Percentiles rank a stretch among this genome's conserved stretches.
Evolutionary conservation across 305 asterid species (phyloP).

Genomic region (Salvia sclarea): DNA sequence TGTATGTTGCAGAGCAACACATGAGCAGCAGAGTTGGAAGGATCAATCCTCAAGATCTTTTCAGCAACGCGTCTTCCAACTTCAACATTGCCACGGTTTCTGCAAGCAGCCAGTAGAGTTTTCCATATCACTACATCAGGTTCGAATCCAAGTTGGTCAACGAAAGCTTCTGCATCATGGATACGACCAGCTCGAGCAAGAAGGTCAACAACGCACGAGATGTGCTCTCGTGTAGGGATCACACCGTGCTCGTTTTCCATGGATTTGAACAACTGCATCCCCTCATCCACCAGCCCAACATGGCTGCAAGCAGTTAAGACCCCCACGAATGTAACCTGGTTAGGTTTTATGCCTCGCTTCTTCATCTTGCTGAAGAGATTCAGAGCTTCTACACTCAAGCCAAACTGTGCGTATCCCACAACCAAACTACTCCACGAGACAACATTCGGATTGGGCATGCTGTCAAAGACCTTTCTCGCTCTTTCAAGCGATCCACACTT

Average conservation of each 20-base stretch:
- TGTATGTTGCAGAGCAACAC: constrained; percentile 56
- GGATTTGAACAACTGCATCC: constrained; percentile 52
- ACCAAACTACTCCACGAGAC: constrained; percentile 70
- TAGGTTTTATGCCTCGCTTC: constrained; percentile 53
- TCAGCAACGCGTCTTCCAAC: constrained; percentile 63
- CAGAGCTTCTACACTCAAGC: constrained; percentile 60
- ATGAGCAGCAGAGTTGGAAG: constrained; percentile 55
- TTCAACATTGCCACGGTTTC: constrained; percentile 44
- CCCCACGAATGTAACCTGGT: constrained; percentile 70
- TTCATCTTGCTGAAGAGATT: constrained; percentile 55
- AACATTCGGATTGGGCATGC: constrained; percentile 49
- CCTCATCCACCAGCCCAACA: constrained; percentile 71
- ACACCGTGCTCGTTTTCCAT: constrained; percentile 63
- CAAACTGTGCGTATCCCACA: constrained; percentile 72
- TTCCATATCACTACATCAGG: constrained; percentile 74
- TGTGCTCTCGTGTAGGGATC: constrained; percentile 63
- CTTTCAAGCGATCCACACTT: constrained; percentile 65
- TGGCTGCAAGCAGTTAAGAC: constrained; percentile 81
- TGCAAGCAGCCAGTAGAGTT: constrained; percentile 63
- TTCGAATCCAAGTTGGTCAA: constrained; percentile 42
- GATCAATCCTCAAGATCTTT: constrained; percentile 57
- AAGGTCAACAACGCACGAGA: constrained; percentile 64
- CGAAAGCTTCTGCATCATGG: constrained; percentile 65
- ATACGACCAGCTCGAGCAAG: constrained; percentile 67
- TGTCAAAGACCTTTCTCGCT: constrained; percentile 53